Conservation (phyloP, 768 basidiomycete genomes). For the Xerocomus potaroensis region DNA sequence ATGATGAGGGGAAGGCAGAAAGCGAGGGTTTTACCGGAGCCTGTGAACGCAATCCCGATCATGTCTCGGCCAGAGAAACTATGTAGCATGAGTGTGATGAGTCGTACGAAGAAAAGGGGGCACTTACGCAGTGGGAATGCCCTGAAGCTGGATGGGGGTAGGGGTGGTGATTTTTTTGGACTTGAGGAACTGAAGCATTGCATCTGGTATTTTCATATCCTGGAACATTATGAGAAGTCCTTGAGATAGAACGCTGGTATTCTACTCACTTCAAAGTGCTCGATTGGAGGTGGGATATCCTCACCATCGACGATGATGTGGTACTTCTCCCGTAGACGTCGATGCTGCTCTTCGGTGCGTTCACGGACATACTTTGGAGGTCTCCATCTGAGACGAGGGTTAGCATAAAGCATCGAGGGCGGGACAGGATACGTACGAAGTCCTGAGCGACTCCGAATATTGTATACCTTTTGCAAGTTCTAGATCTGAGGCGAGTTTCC, state of each 20-base stretch:
- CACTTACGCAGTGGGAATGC: conserved; percentile 88
- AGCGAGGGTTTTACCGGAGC: conserved; percentile 97
- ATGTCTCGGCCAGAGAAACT: conserved; percentile 95
- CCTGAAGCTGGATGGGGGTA: conserved; percentile 96
- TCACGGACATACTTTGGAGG: conserved; percentile 82
- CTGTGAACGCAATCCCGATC: conserved; percentile 99
- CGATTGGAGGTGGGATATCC: conserved; percentile 89
- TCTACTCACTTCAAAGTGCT: conserved; percentile 66
- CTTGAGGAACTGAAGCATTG: conserved; percentile 78
- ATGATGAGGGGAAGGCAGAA: conserved; percentile 98
- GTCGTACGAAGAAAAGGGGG: conserved; percentile 1
- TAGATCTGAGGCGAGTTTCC: conserved; percentile 88
- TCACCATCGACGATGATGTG: conserved; percentile 96
- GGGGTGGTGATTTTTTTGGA: conserved; percentile 81
- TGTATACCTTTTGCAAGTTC: conserved; percentile 91
- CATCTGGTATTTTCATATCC: conserved; percentile 98
- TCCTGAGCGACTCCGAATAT: conserved; percentile 81
- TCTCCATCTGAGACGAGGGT: conserved; percentile 61
- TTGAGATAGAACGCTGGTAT: not conserved
- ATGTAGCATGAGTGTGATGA: conserved; percentile 10
- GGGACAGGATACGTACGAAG: conserved; percentile 53
- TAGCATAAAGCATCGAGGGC: not conserved
- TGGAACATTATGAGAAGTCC: conserved; percentile 30
- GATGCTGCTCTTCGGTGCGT: conserved; percentile 62
- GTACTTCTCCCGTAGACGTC: conserved; percentile 77